Conservation (phyloP, 75 land plant genomes). For the Isoetes taiwanensis region DNA sequence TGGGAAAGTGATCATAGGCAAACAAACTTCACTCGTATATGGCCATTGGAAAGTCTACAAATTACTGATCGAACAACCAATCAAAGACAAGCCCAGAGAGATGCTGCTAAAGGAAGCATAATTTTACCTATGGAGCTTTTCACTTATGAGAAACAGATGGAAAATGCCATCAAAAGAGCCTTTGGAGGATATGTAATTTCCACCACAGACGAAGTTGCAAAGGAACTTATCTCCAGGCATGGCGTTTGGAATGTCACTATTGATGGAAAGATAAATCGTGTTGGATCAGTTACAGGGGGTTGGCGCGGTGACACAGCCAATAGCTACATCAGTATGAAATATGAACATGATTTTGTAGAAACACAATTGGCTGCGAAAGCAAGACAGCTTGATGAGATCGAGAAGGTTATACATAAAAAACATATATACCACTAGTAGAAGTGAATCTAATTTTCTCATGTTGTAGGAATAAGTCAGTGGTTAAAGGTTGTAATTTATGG, state of each 20-base stretch:
- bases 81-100: conserved; percentile 2
- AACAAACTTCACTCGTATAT: conserved; percentile 12
- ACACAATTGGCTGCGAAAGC: neutral
- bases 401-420: no score
- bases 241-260: conserved; percentile 19
- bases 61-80: conserved; percentile 6
- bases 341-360: conserved; percentile 7
- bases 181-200: conserved; percentile 16
- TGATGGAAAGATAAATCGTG: conserved; percentile 14
- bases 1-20: conserved; percentile 8
- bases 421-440: no score
- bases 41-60: conserved; percentile 18
- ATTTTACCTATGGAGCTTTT: conserved; percentile 14
- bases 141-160: conserved; percentile 8
- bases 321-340: conserved; percentile 10
- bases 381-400: neutral
- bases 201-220: conserved; percentile 14
- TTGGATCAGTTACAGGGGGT: conserved; percentile 16
- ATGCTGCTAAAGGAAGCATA: conserved; percentile 8
- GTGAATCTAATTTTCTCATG: neutral
- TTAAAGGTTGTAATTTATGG: no score
- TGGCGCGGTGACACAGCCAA: conserved; percentile 14
- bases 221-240: conserved; percentile 5
- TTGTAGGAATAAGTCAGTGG: neutral
- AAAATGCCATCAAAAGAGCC: conserved; percentile 18